Evolutionary conservation across 176 grass and related monocot genomes (phyloP).

Genomic region (Canna indica): DNA sequence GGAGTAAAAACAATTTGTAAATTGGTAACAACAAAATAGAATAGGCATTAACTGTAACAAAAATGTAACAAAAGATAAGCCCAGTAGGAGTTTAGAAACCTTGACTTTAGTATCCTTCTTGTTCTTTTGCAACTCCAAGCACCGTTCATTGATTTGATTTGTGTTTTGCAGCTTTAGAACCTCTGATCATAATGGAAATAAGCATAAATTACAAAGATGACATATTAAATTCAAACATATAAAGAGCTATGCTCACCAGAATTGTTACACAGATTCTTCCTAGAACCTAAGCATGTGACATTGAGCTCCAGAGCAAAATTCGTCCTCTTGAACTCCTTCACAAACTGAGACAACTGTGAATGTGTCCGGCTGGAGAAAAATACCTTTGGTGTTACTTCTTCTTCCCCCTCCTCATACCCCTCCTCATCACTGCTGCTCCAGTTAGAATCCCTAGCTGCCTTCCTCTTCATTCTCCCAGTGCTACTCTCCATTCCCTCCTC

Average conservation of each 20-base stretch:
- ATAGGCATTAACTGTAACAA: not conserved
- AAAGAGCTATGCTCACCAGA: conserved; percentile 32
- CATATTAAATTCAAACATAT: not conserved
- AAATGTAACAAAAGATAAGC: not conserved
- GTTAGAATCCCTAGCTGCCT: conserved; percentile 31
- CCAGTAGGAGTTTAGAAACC: conserved; percentile 21
- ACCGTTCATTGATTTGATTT: conserved; percentile 68
- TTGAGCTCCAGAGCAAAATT: conserved; percentile 34
- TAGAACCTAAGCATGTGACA: conserved; percentile 70
- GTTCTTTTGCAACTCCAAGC: conserved; percentile 76
- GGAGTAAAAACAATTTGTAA: not conserved
- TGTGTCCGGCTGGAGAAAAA: conserved; percentile 82
- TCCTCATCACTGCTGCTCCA: conserved; percentile 37
- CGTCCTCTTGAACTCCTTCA: conserved; percentile 74
- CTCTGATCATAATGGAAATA: conserved; percentile 34
- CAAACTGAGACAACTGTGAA: conserved; percentile 85
- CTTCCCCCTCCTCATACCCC: conserved; percentile 31
- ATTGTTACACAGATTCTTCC: conserved; percentile 84
- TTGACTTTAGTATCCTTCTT: conserved; percentile 66
- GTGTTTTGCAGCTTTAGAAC: conserved; percentile 59
- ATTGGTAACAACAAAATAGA: not conserved
- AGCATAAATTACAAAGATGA: conserved; percentile 1
- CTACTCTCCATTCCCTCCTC: conserved; percentile 21
- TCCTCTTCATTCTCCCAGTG: conserved; percentile 20
- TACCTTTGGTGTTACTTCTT: conserved; percentile 71